Evolutionary conservation across 2,329 filamentous ascomycete species (phyloP), one percentile per base, ranked within the genome.

Genomic region (Colletotrichum simmondsii): DNA sequence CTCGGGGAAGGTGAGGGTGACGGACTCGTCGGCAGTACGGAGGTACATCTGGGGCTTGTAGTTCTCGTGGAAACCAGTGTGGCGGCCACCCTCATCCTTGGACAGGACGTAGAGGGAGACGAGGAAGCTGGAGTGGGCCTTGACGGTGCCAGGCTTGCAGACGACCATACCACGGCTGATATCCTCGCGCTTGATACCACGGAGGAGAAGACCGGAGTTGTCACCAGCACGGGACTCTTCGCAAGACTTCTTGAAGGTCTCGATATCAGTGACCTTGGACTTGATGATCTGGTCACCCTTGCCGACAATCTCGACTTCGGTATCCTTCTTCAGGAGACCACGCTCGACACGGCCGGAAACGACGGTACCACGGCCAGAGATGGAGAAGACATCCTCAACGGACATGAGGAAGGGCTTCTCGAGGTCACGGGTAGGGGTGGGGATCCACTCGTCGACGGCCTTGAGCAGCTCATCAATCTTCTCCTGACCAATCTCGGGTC

Each of bases 351-450:
- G 95, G 77, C 97, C 97, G 71, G 96, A 98, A 76, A 93, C 95
- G 78, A 99, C 97, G 75, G 97, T 99, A 84, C 97, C 97, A 90
- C 97, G 96, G 74, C 97, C 97, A 71, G 93, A 88, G 77, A 97
- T 96, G 77, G 94, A 95, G 88, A 96, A 96, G 79, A 95, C 93
- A 83, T 96, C 94, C 89, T 99, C 97, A 74, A 99, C 91, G 74
- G 96, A 97, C 95, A 99, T 98, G 82, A 99, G 89, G 93, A 99
- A 99, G 76, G 97, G 97, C 91, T 98, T 98, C 82, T 98, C 96
- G 78, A 96, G 90, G 83, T 97, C 94, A 87, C 97, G 96, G 86
- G 94, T 85, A 70, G 97, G 97, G 53, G 95, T 98, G 74, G 97
- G 97, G 82, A 99, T 99, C 96, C 97, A 99, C 75, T 89, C 88